Conservation (phyloP, 106 monocot species). For the Dendrobium catenatum region DNA sequence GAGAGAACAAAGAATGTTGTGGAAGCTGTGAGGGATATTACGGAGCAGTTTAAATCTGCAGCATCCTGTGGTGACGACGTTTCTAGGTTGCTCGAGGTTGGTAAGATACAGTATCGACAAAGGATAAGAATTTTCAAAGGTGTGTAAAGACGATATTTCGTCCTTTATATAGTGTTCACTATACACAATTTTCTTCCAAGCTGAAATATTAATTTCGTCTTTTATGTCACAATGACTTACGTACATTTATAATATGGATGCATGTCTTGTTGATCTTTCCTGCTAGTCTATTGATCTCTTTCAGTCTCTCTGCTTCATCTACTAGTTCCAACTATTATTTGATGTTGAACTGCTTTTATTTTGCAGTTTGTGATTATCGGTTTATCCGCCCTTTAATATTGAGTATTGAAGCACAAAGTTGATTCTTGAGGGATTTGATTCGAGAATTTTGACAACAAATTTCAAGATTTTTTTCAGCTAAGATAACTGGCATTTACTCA, state of each 20-base stretch:
- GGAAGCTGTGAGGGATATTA: conserved; percentile 71
- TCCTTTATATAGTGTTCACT: not conserved
- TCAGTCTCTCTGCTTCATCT: not conserved
- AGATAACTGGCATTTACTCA: too few species aligned
- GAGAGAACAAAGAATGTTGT: conserved; percentile 41
- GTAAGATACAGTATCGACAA: conserved; percentile 37
- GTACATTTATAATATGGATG: not conserved
- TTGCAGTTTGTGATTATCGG: not conserved
- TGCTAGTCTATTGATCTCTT: not conserved
- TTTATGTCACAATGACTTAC: not conserved
- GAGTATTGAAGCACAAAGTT: too few species aligned
- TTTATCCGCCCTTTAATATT: not conserved
- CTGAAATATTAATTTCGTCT: not conserved
- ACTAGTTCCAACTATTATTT: not conserved
- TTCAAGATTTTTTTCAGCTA: too few species aligned
- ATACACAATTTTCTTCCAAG: not conserved
- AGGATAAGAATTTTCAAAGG: conserved; percentile 46
- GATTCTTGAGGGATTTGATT: too few species aligned
- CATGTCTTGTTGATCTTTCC: not conserved
- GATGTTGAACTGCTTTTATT: not conserved
- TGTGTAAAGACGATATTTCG: conserved; percentile 15
- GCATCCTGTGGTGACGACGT: conserved; percentile 52
- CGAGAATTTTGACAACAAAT: too few species aligned
- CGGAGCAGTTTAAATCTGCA: conserved; percentile 50
- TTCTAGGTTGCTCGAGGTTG: conserved; percentile 61